Evolutionary conservation across 805 yeast species (phyloP).

Genomic region (Cyberlindnera meyerae): DNA sequence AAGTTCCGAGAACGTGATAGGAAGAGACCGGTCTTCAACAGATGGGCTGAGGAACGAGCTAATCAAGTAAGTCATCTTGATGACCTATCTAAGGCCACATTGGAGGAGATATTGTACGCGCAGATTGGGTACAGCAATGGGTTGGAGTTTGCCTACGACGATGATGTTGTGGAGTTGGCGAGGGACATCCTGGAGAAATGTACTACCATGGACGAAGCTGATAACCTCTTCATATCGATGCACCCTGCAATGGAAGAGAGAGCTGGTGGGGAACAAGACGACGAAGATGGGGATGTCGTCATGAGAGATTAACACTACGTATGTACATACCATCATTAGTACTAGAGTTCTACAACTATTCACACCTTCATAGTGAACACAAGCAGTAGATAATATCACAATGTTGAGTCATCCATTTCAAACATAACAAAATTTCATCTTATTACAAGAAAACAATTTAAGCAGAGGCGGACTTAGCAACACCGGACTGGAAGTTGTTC

Average conservation of each 20-base stretch:
- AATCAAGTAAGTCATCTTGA: slow-evolving; percentile 33
- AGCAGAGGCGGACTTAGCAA: slow-evolving; percentile 62
- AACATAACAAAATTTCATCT: slow-evolving; percentile 11
- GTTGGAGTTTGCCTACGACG: slow-evolving; percentile 56
- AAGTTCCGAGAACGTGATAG: slow-evolving; percentile 30
- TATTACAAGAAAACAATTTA: slow-evolving; percentile 34
- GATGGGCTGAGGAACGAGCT: slow-evolving; percentile 38
- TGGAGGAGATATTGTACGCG: slow-evolving; percentile 27
- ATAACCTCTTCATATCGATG: slow-evolving; percentile 65
- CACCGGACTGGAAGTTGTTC: slow-evolving; percentile 97
- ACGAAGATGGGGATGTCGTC: slow-evolving; percentile 4
- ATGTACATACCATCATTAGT: too few species aligned
- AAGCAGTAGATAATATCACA: too few species aligned
- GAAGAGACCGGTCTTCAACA: slow-evolving; percentile 35
- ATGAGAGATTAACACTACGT: too few species aligned
- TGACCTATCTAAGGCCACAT: slow-evolving; percentile 18
- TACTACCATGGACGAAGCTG: slow-evolving; percentile 75
- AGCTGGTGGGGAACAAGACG: slow-evolving; percentile 1
- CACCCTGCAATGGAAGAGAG: slow-evolving; percentile 4
- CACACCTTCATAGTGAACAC: too few species aligned
- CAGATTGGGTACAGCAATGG: slow-evolving; percentile 52
- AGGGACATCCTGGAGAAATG: slow-evolving; percentile 64
- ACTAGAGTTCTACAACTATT: too few species aligned
- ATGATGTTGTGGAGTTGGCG: slow-evolving; percentile 61
- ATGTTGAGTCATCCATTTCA: too few species aligned